A percentile compares a stretch with the other conserved stretches of the same genome.
Evolutionary conservation across 331 rosid species (phyloP).

Genomic region (Quercus phellos): DNA sequence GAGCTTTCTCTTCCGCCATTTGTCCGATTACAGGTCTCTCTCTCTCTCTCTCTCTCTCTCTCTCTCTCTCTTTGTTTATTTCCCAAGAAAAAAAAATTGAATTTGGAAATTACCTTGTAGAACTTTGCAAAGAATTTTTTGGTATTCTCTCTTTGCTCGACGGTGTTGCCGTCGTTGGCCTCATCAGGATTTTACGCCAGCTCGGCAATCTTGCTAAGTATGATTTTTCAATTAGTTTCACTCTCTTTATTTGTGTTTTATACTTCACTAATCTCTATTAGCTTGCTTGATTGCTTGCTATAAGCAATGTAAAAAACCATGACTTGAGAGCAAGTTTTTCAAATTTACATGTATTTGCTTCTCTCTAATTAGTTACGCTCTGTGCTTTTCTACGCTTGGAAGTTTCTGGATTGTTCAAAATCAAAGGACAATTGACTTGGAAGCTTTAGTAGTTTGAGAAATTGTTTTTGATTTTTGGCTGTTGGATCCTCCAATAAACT

Average conservation of each 20-base stretch:
- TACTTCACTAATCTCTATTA: too few relatives aligned
- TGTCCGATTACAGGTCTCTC: too few relatives aligned
- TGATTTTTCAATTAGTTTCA: too few relatives aligned
- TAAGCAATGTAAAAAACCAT: constrained; percentile 23
- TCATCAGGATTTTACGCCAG: constrained; percentile 93
- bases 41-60: too few relatives aligned
- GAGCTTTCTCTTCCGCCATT: too few relatives aligned
- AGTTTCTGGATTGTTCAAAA: neutral
- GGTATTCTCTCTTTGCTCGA: constrained; percentile 40
- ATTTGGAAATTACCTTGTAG: neutral
- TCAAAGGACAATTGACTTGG: neutral
- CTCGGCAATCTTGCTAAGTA: constrained; percentile 64
- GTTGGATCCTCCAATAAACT: neutral
- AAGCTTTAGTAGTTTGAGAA: neutral
- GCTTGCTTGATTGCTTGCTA: too few relatives aligned
- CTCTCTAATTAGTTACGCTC: neutral
- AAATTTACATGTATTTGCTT: neutral
- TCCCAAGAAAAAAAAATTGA: too few relatives aligned
- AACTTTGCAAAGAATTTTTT: constrained; percentile 43
- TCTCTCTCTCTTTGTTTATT: too few relatives aligned
- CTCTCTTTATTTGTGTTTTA: too few relatives aligned
- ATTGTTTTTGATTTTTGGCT: neutral
- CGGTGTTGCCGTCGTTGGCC: constrained; percentile 87
- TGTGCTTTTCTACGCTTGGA: neutral
- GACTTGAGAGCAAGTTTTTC: neutral